phyloP scores from a whole-genome alignment of 2,329 filamentous ascomycete genomes.

The Amesomyces nigricolor region DNA sequence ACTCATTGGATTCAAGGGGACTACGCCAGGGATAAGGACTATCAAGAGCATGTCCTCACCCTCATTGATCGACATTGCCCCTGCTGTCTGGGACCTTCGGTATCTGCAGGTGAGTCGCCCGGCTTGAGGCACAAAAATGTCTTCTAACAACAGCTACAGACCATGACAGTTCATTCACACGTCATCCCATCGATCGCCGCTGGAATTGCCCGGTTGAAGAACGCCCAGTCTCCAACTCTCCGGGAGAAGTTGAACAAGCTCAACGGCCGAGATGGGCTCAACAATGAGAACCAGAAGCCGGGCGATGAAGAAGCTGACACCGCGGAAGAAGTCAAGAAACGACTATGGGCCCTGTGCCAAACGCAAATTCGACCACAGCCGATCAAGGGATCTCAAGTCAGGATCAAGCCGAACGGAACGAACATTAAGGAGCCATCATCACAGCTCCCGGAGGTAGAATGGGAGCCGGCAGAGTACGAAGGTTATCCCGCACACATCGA shows the following conservation, averaged over 20 bases:
- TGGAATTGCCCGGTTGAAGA: conserved; percentile 19
- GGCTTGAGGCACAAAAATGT: conserved; percentile 5
- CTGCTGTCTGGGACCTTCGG: conserved; percentile 31
- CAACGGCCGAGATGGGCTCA: too few relatives aligned
- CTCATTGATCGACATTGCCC: conserved; percentile 30
- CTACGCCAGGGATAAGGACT: conserved; percentile 16
- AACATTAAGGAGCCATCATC: neutral
- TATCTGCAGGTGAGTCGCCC: conserved; percentile 29
- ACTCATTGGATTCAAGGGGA: conserved; percentile 28
- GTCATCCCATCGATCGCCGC: conserved; percentile 19
- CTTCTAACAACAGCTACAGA: conserved; percentile 16
- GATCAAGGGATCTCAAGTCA: neutral
- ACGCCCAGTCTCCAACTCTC: conserved; percentile 19
- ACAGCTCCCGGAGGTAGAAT: neutral
- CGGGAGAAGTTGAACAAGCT: conserved; percentile 19
- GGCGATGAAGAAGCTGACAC: neutral
- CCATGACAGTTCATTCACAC: conserved; percentile 19
- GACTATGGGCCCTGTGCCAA: conserved; percentile 24
- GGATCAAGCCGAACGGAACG: neutral
- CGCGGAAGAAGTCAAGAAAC: conserved; percentile 9
- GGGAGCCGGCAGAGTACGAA: neutral
- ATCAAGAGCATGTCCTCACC: conserved; percentile 16
- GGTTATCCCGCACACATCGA: neutral
- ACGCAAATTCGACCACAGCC: conserved; percentile 19
- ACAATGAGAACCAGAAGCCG: neutral